Evolutionary conservation across 2,329 filamentous ascomycete genomes (phyloP).

Genomic region (Pezicula radicicola): DNA sequence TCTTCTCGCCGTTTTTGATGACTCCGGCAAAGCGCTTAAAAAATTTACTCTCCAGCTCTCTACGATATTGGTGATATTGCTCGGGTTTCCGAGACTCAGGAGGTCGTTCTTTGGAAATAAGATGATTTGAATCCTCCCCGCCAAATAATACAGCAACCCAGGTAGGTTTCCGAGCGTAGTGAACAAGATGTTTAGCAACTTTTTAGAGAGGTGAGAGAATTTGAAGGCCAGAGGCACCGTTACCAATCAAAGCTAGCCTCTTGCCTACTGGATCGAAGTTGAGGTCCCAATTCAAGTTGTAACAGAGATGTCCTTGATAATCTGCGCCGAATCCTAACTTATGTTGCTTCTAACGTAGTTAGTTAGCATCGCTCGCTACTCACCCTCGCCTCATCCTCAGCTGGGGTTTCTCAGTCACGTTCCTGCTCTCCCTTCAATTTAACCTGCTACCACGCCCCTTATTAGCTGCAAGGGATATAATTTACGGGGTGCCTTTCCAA

Average conservation of each 20-base stretch:
- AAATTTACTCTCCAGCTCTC: slow-evolving; percentile 54
- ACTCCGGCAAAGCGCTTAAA: slow-evolving; percentile 50
- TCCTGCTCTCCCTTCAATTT: too few relatives aligned
- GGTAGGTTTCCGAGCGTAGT: slow-evolving; percentile 62
- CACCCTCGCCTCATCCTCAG: too few relatives aligned
- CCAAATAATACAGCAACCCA: slow-evolving; percentile 65
- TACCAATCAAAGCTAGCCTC: slow-evolving; percentile 57
- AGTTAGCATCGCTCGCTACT: too few relatives aligned
- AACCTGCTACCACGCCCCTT: too few relatives aligned
- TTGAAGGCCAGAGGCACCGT: slow-evolving; percentile 59
- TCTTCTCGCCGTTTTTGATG: slow-evolving; percentile 50
- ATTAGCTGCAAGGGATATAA: too few relatives aligned
- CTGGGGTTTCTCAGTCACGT: too few relatives aligned
- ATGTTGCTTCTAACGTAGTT: too few relatives aligned
- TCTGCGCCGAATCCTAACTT: too few relatives aligned
- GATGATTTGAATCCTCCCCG: slow-evolving; percentile 35
- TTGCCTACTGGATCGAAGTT: slow-evolving; percentile 45
- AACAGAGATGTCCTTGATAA: slow-evolving; percentile 51
- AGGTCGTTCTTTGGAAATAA: slow-evolving; percentile 42
- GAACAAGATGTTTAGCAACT: slow-evolving; percentile 49
- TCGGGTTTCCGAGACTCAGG: slow-evolving; percentile 51
- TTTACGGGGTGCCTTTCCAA: too few relatives aligned
- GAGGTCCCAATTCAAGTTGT: slow-evolving; percentile 56
- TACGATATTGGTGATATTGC: slow-evolving; percentile 56
- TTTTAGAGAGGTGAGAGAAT: slow-evolving; percentile 50